Base-by-base conservation (phyloP, 163 green algal species). In the Picocystis sp. region DNA sequence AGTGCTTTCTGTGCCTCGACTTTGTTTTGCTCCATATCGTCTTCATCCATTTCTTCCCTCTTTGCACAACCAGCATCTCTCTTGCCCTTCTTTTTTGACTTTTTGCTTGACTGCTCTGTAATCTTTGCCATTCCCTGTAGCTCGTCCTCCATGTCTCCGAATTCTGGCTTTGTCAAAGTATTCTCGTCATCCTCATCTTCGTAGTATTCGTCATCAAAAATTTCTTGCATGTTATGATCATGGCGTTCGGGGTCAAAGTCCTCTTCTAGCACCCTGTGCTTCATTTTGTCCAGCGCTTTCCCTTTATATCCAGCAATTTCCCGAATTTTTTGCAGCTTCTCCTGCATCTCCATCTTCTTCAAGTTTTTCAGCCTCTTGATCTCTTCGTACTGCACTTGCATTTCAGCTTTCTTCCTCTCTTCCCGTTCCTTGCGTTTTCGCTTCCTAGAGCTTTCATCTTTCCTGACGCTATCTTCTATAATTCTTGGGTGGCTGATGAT, bases 171-270 rank as follows among this genome's bases (percentile, higher is more conserved):
- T 41, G 49, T 10, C 12, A 53, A 52, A 14, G 56, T 49, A 22
- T 67, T 53, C 17, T 67, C 46, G 13, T 57, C 49, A 21, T 55
- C 57, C 14, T 52, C 49, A 10, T 64, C 63, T 15, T 77, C 64
- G 23, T 97, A 97, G 66, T 94, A 97, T 1, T 83, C 73, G 17
- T 92, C 81, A 10, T 72, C 75, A 75, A 95, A 97, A 0, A 82
- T 80, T 1, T 54, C 71, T 19, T 66, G 72, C 89, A 97, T 96
- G 43, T 77, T 71, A 19, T 58, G 62, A 72, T 97, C 89, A 68
- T 89, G 89, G 56, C 81, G 80, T 29, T 84, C 86, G 0, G 83
- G 80, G 57, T 97, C 87, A 66, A 94, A 97, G 45, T 97, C 86
- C 2, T 71, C 78, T 5, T 84, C 77, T 49, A 90, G 61, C 22